Conservation (phyloP, 2,329 filamentous ascomycete genomes). For the Alternaria atra region DNA sequence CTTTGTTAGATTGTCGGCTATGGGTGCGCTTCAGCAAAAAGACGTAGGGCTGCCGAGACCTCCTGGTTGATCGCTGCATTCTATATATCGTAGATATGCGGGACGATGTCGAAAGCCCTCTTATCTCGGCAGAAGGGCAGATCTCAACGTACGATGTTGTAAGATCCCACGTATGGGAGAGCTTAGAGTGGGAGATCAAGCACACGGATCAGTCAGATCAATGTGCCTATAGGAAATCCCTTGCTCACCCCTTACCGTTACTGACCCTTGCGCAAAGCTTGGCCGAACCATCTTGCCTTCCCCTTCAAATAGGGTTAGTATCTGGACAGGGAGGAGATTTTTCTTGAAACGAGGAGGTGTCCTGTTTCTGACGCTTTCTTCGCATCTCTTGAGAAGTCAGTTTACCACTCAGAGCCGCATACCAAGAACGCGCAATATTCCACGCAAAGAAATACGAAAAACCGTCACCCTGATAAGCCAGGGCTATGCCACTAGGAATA, state of each 20-base stretch:
- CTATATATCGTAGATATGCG: not conserved
- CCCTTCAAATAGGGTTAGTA: not conserved
- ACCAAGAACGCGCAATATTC: not conserved
- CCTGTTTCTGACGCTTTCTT: not conserved
- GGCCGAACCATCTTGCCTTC: not conserved
- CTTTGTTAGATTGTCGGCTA: not conserved
- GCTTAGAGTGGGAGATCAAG: not conserved
- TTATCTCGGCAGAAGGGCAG: not conserved
- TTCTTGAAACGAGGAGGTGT: not conserved
- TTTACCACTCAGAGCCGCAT: not conserved
- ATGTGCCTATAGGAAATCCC: conserved; percentile 1
- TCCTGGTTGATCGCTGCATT: not conserved
- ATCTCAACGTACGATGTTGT: not conserved
- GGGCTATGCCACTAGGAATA: not conserved
- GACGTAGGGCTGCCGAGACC: conserved; percentile 1
- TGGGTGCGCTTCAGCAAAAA: conserved; percentile 1
- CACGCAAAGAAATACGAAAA: not conserved
- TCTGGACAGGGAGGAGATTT: not conserved
- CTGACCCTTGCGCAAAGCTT: conserved; percentile 3
- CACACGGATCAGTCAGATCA: not conserved
- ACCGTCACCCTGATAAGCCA: not conserved
- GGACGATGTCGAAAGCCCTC: not conserved
- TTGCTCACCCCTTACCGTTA: conserved; percentile 7
- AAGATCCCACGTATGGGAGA: not conserved
- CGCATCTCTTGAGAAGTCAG: not conserved